phyloP scores from a whole-genome alignment of 177 flowering plant genomes.

The Vitis hybrid region DNA sequence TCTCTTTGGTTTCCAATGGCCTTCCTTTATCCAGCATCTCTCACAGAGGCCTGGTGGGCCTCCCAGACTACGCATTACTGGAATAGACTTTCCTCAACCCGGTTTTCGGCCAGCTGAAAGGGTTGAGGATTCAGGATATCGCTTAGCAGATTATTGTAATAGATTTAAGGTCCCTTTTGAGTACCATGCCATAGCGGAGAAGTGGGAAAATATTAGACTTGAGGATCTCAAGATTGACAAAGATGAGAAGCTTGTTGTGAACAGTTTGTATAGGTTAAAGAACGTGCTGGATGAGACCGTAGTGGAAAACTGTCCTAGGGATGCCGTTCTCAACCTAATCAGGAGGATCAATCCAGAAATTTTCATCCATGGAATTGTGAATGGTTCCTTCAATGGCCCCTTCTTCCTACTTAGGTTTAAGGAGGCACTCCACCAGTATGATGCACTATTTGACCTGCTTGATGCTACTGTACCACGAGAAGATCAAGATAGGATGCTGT shows the following conservation, averaged over 20 bases:
- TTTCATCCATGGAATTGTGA: constrained; percentile 37
- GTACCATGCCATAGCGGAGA: constrained; percentile 32
- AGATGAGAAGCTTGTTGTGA: constrained; percentile 32
- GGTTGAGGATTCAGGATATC: constrained; percentile 38
- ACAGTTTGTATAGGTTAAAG: constrained; percentile 31
- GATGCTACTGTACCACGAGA: constrained; percentile 34
- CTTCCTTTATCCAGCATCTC: constrained; percentile 41
- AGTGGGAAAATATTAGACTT: constrained; percentile 38
- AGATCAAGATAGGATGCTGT: constrained; percentile 32
- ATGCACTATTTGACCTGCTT: constrained; percentile 42
- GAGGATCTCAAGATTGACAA: constrained; percentile 36
- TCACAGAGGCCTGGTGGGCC: constrained; percentile 38
- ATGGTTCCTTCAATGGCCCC: constrained; percentile 40
- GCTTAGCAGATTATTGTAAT: constrained; percentile 32
- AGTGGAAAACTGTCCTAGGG: constrained; percentile 30
- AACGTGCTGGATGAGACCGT: constrained; percentile 43
- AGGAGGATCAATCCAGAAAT: constrained; percentile 33
- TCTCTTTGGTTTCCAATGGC: constrained; percentile 48
- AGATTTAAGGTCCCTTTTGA: constrained; percentile 37
- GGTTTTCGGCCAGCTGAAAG: constrained; percentile 43
- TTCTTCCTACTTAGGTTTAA: constrained; percentile 45
- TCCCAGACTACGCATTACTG: constrained; percentile 43
- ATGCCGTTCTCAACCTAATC: constrained; percentile 36
- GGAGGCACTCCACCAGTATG: constrained; percentile 48
- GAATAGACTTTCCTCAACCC: constrained; percentile 46